Conservation (phyloP, 1,139 yeast genomes). For the Debaryomyces robertsiae region DNA sequence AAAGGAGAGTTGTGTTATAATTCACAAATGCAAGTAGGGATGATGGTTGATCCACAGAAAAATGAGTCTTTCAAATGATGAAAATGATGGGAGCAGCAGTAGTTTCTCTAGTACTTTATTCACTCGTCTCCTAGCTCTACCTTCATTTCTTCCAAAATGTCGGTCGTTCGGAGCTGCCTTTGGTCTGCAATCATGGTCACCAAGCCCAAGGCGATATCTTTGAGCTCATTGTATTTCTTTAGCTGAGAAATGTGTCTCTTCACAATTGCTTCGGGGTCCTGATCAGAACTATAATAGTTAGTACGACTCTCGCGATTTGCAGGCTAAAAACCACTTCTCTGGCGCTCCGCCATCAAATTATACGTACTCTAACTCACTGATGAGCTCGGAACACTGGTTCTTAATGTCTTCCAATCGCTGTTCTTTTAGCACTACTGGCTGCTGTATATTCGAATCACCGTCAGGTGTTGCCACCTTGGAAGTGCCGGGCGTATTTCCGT, state of each 20-base stretch:
- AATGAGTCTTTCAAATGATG: background rate
- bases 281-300: conserved; percentile 20
- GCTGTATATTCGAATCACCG: conserved; percentile 12
- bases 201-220: conserved; percentile 52
- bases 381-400: conserved; percentile 37
- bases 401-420: conserved; percentile 36
- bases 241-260: conserved; percentile 46
- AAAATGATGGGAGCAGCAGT: background rate
- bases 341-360: background rate
- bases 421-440: conserved; percentile 22
- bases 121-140: conserved; percentile 22
- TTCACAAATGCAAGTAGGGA: background rate
- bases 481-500: conserved; percentile 1
- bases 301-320: conserved; percentile 4
- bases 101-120: background rate
- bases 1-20: background rate
- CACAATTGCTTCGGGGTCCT: conserved; percentile 38
- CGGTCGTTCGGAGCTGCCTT: conserved; percentile 42
- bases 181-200: conserved; percentile 55
- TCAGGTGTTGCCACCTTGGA: conserved; percentile 4
- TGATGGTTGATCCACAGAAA: background rate
- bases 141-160: conserved; percentile 41
- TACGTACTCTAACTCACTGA: conserved; percentile 35
- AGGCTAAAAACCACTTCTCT: background rate
- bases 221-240: conserved; percentile 50